Evolutionary conservation across 202 grass and related monocot species (phyloP).

Genomic region (Dendrocalamus latiflorus): DNA sequence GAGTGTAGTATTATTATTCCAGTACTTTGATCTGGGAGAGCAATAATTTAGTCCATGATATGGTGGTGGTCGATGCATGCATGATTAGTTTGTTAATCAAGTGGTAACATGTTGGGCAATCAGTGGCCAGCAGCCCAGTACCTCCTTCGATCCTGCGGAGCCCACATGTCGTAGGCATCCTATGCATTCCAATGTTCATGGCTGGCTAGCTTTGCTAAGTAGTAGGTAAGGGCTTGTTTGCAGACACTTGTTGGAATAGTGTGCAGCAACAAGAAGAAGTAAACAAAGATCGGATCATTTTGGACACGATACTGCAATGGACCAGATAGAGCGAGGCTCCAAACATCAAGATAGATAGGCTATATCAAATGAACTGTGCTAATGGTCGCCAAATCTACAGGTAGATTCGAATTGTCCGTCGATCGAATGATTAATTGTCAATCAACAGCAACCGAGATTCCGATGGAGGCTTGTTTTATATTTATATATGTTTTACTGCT

Average conservation of each 20-base stretch:
- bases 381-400: neutral
- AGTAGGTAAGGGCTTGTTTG: too few species aligned
- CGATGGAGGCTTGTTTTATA: neutral
- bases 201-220: too few species aligned
- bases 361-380: neutral
- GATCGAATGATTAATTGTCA: neutral
- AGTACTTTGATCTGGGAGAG: neutral
- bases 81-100: neutral
- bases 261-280: neutral
- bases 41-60: neutral
- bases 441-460: neutral
- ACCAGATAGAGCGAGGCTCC: neutral
- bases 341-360: neutral
- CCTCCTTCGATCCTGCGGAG: neutral
- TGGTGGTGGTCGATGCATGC: neutral
- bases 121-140: neutral
- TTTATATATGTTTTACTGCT: neutral
- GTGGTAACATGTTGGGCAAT: conserved; percentile 2
- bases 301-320: neutral
- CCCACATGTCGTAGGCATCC: neutral
- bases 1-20: neutral
- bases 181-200: neutral
- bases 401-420: neutral
- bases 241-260: neutral
- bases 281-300: neutral